Evolutionary conservation across 148 eudicot species (phyloP), one percentile per base, ranked within the genome.

Genomic region (Chenopodium suecicum): DNA sequence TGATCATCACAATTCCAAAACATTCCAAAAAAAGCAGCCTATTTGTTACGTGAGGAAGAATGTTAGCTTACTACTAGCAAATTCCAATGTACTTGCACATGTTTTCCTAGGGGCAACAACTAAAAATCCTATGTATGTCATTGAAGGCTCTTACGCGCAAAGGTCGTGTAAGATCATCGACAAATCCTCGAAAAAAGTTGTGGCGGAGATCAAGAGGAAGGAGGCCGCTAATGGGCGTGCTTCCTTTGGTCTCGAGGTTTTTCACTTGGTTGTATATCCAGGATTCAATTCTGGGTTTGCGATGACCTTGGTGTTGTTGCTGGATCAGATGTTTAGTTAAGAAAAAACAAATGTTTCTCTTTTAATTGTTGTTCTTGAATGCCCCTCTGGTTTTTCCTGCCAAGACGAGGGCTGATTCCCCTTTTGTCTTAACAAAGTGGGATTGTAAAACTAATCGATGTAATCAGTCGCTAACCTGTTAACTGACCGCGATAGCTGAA

Each of bases 181-280:
- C 70, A 89, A 86, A n/a, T 82, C 85, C 54, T 89, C 87, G 44
- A 87, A 77, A 65, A 84, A 50, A 25, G 75, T 90, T 31, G 92
- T 92, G n/a, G 93, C 89, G 0, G 98, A 95, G 89, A 88, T 95
- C 73, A 89, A 81, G 89, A 89, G 82, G 82, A 95, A 95, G 84
- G 91, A 95, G 73, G 88, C 90, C 1, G 44, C 47, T 25, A 84
- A 73, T 37, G 84, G 87, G 27, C 83, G 88, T 10, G 94, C 86
- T 11, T 89, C 97, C 10, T 95, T 90, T 47, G 97, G 98, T 52
- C 74, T 83, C 34, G 98, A 95, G 77, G 97, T 95, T 46, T 95
- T 95, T 79, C 82, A 83, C 12, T 86, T 93, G 86, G 77, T 93
- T 66, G 89, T 93, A 32, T 70, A 77, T 74, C 90, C 92, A 7